phyloP scores from a whole-genome alignment of 805 yeast species.

The Metschnikowia proteae region DNA sequence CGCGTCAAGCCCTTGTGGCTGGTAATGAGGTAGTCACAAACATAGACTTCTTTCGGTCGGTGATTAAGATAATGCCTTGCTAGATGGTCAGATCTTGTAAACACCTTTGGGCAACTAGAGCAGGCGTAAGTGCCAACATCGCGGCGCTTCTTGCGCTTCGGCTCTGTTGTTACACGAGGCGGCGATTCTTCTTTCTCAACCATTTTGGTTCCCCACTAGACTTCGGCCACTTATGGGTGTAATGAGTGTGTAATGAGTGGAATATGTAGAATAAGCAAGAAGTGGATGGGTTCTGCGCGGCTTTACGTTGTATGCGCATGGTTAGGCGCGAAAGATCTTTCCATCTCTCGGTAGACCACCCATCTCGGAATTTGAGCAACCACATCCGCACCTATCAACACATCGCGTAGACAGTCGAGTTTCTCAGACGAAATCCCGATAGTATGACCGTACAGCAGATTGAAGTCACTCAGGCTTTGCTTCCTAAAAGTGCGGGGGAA shows the following conservation, averaged over 20 bases:
- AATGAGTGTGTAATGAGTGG: neutral
- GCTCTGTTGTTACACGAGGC: neutral
- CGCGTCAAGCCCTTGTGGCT: conserved; percentile 36
- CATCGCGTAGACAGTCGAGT: too few species aligned
- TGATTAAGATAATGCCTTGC: conserved; percentile 65
- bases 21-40: conserved; percentile 50
- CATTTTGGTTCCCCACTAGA: neutral
- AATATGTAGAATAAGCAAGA: neutral
- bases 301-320: neutral
- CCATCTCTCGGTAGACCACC: neutral
- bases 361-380: neutral
- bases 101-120: conserved; percentile 51
- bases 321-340: conserved; percentile 1
- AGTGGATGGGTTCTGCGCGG: neutral
- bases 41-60: conserved; percentile 48
- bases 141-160: conserved; percentile 12
- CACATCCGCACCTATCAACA: too few species aligned
- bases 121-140: conserved; percentile 39
- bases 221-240: neutral
- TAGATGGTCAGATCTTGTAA: conserved; percentile 60
- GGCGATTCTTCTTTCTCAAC: neutral
- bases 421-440: too few species aligned
- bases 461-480: neutral
- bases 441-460: neutral
- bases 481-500: neutral